Conservation (phyloP, 148 eudicot species). For the Bassia scoparia region DNA sequence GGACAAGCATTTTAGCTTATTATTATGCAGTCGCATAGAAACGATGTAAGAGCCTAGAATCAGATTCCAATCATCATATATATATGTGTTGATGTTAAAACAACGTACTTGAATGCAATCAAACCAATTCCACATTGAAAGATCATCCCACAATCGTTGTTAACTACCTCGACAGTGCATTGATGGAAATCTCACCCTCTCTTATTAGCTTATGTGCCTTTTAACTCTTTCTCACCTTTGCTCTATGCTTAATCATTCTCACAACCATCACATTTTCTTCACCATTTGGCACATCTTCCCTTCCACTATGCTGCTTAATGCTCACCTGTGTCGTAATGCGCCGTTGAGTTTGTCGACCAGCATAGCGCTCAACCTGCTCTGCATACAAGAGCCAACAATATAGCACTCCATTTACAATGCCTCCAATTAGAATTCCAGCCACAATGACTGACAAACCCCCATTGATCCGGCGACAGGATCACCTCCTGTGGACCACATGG, state of each 20-base stretch:
- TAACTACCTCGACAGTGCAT: conserved; percentile 19
- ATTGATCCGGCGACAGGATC: conserved; percentile 32
- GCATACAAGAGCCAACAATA: conserved; percentile 48
- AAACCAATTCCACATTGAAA: not conserved
- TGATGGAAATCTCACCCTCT: conserved; percentile 23
- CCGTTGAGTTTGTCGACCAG: conserved; percentile 17
- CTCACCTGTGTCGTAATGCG: conserved; percentile 21
- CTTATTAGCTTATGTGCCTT: conserved; percentile 16
- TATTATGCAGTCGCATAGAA: too few relatives aligned
- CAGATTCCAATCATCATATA: too few relatives aligned
- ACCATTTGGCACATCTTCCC: conserved; percentile 21
- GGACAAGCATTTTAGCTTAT: too few relatives aligned
- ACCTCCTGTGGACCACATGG: conserved; percentile 36
- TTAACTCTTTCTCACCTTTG: conserved; percentile 16
- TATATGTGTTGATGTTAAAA: too few relatives aligned
- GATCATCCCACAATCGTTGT: conserved; percentile 9
- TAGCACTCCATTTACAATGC: conserved; percentile 39
- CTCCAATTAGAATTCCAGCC: conserved; percentile 45
- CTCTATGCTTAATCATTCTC: conserved; percentile 19
- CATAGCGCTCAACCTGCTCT: conserved; percentile 41
- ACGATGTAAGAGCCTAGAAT: too few relatives aligned
- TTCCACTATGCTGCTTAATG: conserved; percentile 20
- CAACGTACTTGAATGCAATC: too few relatives aligned
- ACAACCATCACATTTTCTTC: conserved; percentile 28
- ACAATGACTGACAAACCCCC: conserved; percentile 43